Evolutionary conservation across 2,329 filamentous ascomycete genomes (phyloP).

Genomic region (Aspergillus sp.): DNA sequence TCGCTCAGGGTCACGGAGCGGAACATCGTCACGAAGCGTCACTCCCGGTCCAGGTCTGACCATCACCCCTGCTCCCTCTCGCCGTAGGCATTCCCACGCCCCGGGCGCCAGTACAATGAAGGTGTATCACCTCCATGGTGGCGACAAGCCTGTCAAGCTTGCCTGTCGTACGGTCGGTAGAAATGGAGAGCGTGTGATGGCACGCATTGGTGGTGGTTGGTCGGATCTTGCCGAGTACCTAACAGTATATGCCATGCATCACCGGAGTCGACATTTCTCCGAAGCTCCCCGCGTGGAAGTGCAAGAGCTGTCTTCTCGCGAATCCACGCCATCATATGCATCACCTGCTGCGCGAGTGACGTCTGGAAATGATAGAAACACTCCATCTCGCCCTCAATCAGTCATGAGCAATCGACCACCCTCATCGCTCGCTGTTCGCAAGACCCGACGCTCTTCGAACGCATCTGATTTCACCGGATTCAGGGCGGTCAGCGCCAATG

Average conservation of each 20-base stretch:
- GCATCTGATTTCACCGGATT: conserved; percentile 30
- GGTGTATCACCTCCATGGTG: conserved; percentile 85
- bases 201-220: conserved; percentile 97
- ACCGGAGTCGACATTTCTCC: conserved; percentile 68
- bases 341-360: conserved; percentile 25
- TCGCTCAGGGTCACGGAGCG: conserved; percentile 33
- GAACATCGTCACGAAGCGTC: conserved; percentile 46
- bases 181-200: conserved; percentile 90
- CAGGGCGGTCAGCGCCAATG: conserved; percentile 26
- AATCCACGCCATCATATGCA: conserved; percentile 26
- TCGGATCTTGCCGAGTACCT: conserved; percentile 93
- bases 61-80: conserved; percentile 57
- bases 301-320: conserved; percentile 44
- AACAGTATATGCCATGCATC: conserved; percentile 88
- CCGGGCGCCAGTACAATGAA: conserved; percentile 72
- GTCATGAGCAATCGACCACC: conserved; percentile 35
- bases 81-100: conserved; percentile 34
- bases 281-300: conserved; percentile 56
- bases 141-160: conserved; percentile 86
- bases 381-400: conserved; percentile 38
- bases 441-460: conserved; percentile 36
- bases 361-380: conserved; percentile 28
- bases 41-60: conserved; percentile 67
- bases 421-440: conserved; percentile 40
- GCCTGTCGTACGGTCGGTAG: conserved; percentile 93